Percentiles rank a stretch among this genome's conserved stretches.
Evolutionary conservation across 2,329 filamentous ascomycete species (phyloP).

Genomic region (Fusarium virguliforme): DNA sequence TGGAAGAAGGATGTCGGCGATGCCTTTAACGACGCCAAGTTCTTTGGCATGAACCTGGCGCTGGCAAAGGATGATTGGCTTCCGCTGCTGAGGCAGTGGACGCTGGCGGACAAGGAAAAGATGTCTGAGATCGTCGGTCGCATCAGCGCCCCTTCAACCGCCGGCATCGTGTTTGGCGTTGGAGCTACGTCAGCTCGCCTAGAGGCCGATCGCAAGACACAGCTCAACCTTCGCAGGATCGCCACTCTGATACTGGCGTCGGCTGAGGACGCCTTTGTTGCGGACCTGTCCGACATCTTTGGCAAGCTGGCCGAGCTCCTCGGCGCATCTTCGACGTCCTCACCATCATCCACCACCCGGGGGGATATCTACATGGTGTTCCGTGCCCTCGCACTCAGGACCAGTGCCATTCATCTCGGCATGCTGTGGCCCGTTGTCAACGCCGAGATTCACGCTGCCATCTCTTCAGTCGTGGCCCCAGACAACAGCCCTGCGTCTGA

Average conservation of each 20-base stretch:
- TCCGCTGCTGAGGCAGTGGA: slow-evolving; percentile 87
- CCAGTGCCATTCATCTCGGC: slow-evolving; percentile 83
- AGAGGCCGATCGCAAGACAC: slow-evolving; percentile 95
- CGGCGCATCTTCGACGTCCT: slow-evolving; percentile 86
- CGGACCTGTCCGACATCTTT: slow-evolving; percentile 80
- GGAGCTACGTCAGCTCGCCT: slow-evolving; percentile 92
- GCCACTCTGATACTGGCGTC: slow-evolving; percentile 85
- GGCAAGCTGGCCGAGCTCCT: slow-evolving; percentile 92
- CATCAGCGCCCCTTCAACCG: slow-evolving; percentile 88
- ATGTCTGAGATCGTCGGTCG: slow-evolving; percentile 85
- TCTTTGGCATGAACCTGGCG: slow-evolving; percentile 80
- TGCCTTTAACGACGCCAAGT: slow-evolving; percentile 89
- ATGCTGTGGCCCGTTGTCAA: slow-evolving; percentile 93
- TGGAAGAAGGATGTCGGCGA: slow-evolving; percentile 96
- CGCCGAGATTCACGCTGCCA: slow-evolving; percentile 84
- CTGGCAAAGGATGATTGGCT: slow-evolving; percentile 85
- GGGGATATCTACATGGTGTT: slow-evolving; percentile 93
- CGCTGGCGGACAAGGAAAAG: slow-evolving; percentile 87
- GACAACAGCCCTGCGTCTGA: slow-evolving; percentile 76
- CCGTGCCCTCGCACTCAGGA: slow-evolving; percentile 85
- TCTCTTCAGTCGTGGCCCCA: slow-evolving; percentile 81
- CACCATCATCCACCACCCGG: slow-evolving; percentile 89
- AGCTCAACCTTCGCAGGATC: slow-evolving; percentile 88
- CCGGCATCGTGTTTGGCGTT: slow-evolving; percentile 98
- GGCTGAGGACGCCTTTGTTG: slow-evolving; percentile 83